Evolutionary conservation across 176 grass and related monocot species (phyloP).

Genomic region (Ensete ventricosum): DNA sequence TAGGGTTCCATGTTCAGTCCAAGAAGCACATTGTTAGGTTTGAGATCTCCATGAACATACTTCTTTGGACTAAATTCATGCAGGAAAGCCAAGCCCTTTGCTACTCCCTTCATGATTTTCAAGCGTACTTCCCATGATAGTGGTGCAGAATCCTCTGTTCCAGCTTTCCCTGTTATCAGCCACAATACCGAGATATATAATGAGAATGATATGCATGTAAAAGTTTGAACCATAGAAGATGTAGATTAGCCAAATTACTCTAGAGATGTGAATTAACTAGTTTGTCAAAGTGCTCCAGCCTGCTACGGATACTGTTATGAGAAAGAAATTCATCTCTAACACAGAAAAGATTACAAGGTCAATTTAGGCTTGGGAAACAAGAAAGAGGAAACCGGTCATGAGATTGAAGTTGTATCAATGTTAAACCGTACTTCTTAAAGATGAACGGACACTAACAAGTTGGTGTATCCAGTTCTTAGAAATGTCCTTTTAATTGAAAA

Average conservation of each 20-base stretch:
- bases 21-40: slow-evolving; percentile 75
- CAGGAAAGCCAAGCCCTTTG: slow-evolving; percentile 62
- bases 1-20: slow-evolving; percentile 56
- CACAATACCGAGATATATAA: slow-evolving; percentile 6
- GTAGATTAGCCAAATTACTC: neutral
- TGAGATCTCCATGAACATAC: slow-evolving; percentile 85
- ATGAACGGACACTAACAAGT: neutral
- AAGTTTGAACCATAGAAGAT: neutral
- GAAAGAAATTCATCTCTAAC: neutral
- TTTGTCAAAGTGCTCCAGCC: neutral
- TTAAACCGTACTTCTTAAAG: neutral
- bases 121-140: slow-evolving; percentile 57
- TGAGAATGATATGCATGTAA: slow-evolving; percentile 10
- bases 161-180: slow-evolving; percentile 51
- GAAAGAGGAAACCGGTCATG: neutral
- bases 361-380: neutral
- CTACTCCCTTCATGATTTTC: slow-evolving; percentile 75
- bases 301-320: neutral
- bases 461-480: neutral
- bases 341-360: neutral
- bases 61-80: slow-evolving; percentile 94
- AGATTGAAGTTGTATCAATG: neutral
- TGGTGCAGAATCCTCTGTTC: slow-evolving; percentile 38
- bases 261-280: neutral
- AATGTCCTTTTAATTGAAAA: neutral